These are phyloP conservation scores for Ustilago trichophora DNA, from an alignment of 1,284 basidiomycete genomes.

Conservation along the genomic window DNA sequence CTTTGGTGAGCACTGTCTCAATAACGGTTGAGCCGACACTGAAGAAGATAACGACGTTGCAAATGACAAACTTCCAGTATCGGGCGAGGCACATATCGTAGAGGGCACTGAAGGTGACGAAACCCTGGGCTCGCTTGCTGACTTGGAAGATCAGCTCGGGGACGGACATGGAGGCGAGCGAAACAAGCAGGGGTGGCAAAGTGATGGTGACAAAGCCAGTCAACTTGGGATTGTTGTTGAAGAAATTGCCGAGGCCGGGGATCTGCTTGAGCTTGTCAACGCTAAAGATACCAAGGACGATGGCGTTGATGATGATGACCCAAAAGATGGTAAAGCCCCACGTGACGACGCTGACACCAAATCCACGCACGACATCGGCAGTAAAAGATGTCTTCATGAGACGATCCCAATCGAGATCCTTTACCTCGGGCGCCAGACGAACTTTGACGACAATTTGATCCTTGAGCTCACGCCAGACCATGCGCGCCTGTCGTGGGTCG, in stretches of 20 bases:
- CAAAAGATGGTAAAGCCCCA: slow-evolving; percentile 88
- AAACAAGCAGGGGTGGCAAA: slow-evolving; percentile 69
- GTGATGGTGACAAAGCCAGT: slow-evolving; percentile 71
- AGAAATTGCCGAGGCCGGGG: slow-evolving; percentile 80
- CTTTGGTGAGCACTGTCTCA: slow-evolving; percentile 51
- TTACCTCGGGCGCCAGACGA: slow-evolving; percentile 81
- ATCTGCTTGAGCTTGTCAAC: slow-evolving; percentile 74
- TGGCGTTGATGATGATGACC: slow-evolving; percentile 69
- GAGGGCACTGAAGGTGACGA: slow-evolving; percentile 82
- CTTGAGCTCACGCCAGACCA: slow-evolving; percentile 73
- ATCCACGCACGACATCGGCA: slow-evolving; percentile 70
- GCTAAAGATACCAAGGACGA: slow-evolving; percentile 68
- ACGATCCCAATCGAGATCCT: slow-evolving; percentile 85
- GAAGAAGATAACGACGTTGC: slow-evolving; percentile 82
- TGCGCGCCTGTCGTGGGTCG: slow-evolving; percentile 76
- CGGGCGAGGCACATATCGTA: slow-evolving; percentile 85
- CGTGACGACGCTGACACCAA: slow-evolving; percentile 60
- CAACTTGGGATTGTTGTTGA: slow-evolving; percentile 75
- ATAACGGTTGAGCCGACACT: slow-evolving; percentile 83
- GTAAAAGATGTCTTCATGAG: slow-evolving; percentile 80
- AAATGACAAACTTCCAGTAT: slow-evolving; percentile 78
- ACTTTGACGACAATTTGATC: slow-evolving; percentile 81
- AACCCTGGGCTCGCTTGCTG: slow-evolving; percentile 78
- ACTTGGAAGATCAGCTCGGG: slow-evolving; percentile 76
- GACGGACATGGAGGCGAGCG: slow-evolving; percentile 76